Evolutionary conservation across 306 rosid species (phyloP).

Genomic region (Cicer cuneatum): DNA sequence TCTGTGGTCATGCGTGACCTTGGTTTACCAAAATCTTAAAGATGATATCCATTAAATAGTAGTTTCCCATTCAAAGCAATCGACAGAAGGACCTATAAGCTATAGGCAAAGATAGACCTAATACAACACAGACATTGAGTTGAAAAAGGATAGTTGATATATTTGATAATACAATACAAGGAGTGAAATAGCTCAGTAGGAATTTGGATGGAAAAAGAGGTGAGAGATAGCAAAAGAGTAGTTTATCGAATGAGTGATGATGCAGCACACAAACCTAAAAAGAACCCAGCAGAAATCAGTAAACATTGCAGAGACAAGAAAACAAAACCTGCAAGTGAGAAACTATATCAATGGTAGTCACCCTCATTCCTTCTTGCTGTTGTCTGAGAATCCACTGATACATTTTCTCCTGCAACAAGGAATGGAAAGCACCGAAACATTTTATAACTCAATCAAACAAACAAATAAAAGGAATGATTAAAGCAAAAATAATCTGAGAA

Average conservation of each 20-base stretch:
- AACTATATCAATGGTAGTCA: conserved; percentile 56
- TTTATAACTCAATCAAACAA: not conserved
- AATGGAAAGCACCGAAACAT: conserved; percentile 7
- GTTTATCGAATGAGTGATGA: not conserved
- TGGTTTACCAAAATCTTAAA: conserved; percentile 6
- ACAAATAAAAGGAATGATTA: not conserved
- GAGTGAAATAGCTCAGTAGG: not conserved
- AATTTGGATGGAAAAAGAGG: not conserved
- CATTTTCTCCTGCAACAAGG: conserved; percentile 57
- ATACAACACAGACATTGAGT: conserved; percentile 10
- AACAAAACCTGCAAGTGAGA: conserved; percentile 66
- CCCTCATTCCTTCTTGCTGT: conserved; percentile 69
- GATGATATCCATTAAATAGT: not conserved
- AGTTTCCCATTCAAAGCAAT: conserved; percentile 36
- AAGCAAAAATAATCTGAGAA: not conserved
- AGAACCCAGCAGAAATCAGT: not conserved
- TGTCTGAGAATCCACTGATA: conserved; percentile 74
- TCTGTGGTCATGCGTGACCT: not conserved
- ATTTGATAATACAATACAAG: not conserved
- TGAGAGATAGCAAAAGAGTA: not conserved
- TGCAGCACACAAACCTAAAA: not conserved
- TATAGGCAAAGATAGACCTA: not conserved
- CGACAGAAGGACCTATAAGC: not conserved
- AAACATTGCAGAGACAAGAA: conserved; percentile 8
- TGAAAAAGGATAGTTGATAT: not conserved